phyloP scores from a whole-genome alignment of 805 yeast genomes.

The Candida ovalis region DNA sequence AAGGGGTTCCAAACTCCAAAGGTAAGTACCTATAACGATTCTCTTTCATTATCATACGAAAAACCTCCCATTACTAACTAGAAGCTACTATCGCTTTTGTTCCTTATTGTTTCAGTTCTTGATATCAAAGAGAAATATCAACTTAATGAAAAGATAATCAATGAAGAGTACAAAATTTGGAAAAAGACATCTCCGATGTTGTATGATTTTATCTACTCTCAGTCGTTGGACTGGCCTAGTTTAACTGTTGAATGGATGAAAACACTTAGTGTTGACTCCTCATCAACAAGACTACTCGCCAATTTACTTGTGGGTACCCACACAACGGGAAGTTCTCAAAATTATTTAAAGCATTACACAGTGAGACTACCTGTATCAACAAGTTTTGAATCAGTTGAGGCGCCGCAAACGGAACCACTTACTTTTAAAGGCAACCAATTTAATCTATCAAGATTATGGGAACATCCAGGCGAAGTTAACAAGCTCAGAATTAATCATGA shows the following conservation, averaged over 20 bases:
- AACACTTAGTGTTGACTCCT: conserved; percentile 23
- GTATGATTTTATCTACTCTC: conserved; percentile 70
- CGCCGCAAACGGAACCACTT: conserved; percentile 20
- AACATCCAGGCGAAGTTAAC: conserved; percentile 66
- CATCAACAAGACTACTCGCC: conserved; percentile 11
- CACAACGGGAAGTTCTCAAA: conserved; percentile 38
- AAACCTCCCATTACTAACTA: conserved; percentile 9
- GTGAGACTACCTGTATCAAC: conserved; percentile 49
- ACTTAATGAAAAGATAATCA: conserved; percentile 55
- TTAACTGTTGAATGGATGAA: conserved; percentile 69
- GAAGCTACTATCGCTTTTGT: neutral
- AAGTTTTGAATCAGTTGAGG: conserved; percentile 28
- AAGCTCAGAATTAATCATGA: conserved; percentile 52
- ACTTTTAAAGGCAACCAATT: conserved; percentile 34
- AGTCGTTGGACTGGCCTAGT: conserved; percentile 67
- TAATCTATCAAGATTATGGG: conserved; percentile 45
- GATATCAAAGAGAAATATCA: conserved; percentile 39
- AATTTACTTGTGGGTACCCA: conserved; percentile 45
- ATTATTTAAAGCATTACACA: conserved; percentile 42
- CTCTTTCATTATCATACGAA: neutral
- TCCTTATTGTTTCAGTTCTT: conserved; percentile 11
- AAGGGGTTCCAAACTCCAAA: neutral
- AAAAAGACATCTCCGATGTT: conserved; percentile 78
- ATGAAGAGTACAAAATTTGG: conserved; percentile 82
- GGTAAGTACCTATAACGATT: neutral